Percentiles rank a stretch among this genome's conserved stretches.
Evolutionary conservation across 148 eudicot genomes (phyloP).

Genomic region (Silene uniflora): DNA sequence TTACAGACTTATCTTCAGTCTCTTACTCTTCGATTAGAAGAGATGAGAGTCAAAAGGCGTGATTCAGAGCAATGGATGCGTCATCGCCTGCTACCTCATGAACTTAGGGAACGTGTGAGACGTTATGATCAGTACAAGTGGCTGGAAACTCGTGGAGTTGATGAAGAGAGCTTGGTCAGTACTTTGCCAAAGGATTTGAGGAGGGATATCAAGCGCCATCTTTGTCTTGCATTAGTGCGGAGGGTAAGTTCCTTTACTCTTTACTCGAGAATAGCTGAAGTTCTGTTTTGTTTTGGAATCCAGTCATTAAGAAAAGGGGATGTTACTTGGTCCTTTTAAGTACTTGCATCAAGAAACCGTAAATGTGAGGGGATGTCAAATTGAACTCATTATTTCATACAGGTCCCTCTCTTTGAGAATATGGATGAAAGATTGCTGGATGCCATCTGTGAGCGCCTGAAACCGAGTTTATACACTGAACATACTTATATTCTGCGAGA

Average conservation of each 20-base stretch:
- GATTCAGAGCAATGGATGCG: conserved; percentile 99
- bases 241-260: conserved; percentile 42
- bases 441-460: conserved; percentile 82
- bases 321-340: no score
- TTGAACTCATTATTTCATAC: not conserved
- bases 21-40: conserved; percentile 85
- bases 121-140: conserved; percentile 93
- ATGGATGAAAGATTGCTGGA: conserved; percentile 89
- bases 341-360: no score
- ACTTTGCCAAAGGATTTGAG: conserved; percentile 81
- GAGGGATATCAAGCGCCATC: conserved; percentile 88
- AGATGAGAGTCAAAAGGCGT: conserved; percentile 95
- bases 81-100: conserved; percentile 79
- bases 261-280: not conserved
- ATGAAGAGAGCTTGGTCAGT: conserved; percentile 77
- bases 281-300: not conserved
- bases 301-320: not conserved
- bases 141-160: conserved; percentile 92
- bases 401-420: conserved; percentile 91
- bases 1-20: conserved; percentile 87
- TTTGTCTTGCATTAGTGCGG: conserved; percentile 82
- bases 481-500: conserved; percentile 67
- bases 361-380: no score
- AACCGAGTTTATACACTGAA: conserved; percentile 79
- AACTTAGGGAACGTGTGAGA: conserved; percentile 81